phyloP scores from a whole-genome alignment of 1,139 yeast genomes.

The Pichia sp. region DNA sequence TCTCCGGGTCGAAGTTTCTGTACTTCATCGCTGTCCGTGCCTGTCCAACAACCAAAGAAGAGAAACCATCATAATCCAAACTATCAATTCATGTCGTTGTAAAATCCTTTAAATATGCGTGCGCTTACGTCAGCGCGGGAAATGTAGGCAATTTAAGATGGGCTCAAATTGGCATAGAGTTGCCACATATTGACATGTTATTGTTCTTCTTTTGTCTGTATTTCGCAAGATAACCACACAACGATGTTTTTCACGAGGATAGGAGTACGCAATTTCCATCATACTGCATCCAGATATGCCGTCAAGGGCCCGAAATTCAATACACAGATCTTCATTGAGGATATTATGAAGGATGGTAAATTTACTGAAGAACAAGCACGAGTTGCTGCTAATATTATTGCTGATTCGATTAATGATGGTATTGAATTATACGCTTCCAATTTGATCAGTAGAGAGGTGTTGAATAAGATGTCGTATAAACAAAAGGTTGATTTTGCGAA shows the following conservation, averaged over 20 bases:
- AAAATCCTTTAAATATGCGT: too few relatives aligned
- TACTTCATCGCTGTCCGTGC: slow-evolving; percentile 10
- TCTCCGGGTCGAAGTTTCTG: slow-evolving; percentile 22
- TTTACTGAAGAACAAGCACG: slow-evolving; percentile 78
- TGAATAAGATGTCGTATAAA: slow-evolving; percentile 85
- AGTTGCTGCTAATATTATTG: slow-evolving; percentile 72
- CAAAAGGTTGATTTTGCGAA: slow-evolving; percentile 97
- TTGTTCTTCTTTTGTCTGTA: too few relatives aligned
- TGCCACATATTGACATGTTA: too few relatives aligned
- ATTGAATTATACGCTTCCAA: slow-evolving; percentile 71
- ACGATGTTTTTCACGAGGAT: neutral
- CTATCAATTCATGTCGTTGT: too few relatives aligned
- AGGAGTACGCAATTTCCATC: slow-evolving; percentile 8
- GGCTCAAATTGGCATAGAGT: too few relatives aligned
- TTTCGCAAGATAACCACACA: neutral
- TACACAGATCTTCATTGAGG: slow-evolving; percentile 71
- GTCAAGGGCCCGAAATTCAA: slow-evolving; percentile 57
- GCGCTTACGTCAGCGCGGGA: too few relatives aligned
- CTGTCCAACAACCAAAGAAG: too few relatives aligned
- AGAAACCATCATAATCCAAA: too few relatives aligned
- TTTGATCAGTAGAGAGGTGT: slow-evolving; percentile 76
- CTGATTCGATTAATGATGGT: slow-evolving; percentile 80
- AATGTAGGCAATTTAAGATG: too few relatives aligned
- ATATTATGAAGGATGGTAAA: slow-evolving; percentile 62
- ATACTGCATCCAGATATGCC: neutral